Evolutionary conservation across 805 yeast genomes (phyloP).

Genomic region (Saturnispora dispora): DNA sequence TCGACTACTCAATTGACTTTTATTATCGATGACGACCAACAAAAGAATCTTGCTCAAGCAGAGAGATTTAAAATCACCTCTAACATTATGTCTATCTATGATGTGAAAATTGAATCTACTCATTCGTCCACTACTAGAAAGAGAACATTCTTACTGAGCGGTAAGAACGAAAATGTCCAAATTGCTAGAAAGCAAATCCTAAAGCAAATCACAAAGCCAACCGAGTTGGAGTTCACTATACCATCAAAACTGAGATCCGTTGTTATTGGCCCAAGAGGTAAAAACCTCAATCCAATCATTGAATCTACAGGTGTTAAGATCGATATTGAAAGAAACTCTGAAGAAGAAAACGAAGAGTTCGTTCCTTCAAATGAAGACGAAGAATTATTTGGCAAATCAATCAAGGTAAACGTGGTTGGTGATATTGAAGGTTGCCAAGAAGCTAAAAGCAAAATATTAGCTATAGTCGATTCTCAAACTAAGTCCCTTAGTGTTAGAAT

Average conservation of each 20-base stretch:
- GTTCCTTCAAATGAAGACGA: constrained; percentile 31
- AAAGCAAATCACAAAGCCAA: constrained; percentile 69
- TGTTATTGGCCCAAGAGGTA: constrained; percentile 84
- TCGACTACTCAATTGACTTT: constrained; percentile 70
- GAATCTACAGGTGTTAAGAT: constrained; percentile 59
- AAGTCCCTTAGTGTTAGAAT: constrained; percentile 45
- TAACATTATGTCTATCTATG: constrained; percentile 47
- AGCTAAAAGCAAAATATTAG: constrained; percentile 62
- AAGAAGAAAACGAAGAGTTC: constrained; percentile 9
- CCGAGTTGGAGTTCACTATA: constrained; percentile 47
- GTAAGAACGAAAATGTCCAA: constrained; percentile 55
- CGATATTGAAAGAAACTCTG: constrained; percentile 43
- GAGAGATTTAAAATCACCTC: constrained; percentile 63
- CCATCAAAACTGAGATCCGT: constrained; percentile 72
- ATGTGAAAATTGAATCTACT: constrained; percentile 74
- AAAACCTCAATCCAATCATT: constrained; percentile 68
- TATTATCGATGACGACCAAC: constrained; percentile 61
- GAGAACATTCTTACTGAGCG: constrained; percentile 77
- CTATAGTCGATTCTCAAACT: constrained; percentile 69
- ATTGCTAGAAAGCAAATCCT: constrained; percentile 69
- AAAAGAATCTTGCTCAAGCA: constrained; percentile 49
- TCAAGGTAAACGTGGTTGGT: constrained; percentile 65
- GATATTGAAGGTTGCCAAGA: constrained; percentile 72
- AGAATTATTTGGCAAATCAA: constrained; percentile 51
- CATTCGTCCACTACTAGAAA: constrained; percentile 64